phyloP scores from a whole-genome alignment of 2,329 filamentous ascomycete species.

The Lachnellula hyalina region DNA sequence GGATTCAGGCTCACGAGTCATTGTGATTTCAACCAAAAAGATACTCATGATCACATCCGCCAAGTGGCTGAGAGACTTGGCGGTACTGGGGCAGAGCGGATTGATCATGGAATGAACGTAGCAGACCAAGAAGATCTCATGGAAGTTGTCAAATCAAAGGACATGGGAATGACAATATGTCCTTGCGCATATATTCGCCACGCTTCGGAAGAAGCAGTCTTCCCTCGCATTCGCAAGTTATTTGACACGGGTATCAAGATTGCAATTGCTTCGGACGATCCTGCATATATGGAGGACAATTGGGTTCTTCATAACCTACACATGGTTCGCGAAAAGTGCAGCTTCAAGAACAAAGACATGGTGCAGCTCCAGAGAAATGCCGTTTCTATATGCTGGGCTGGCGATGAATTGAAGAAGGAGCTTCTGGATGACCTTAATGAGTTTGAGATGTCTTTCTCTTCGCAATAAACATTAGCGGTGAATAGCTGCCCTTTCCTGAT shows the following conservation, averaged over 20 bases:
- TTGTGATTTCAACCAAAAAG: conserved; percentile 60
- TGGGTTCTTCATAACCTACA: conserved; percentile 45
- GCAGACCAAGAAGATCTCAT: conserved; percentile 54
- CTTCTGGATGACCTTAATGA: conserved; percentile 9
- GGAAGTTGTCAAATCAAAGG: conserved; percentile 30
- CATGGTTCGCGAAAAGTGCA: conserved; percentile 38
- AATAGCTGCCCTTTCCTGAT: background rate
- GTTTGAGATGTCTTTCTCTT: background rate
- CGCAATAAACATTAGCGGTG: background rate
- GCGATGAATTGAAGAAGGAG: conserved; percentile 32
- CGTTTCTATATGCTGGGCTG: conserved; percentile 44
- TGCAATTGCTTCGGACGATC: conserved; percentile 41
- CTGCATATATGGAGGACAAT: conserved; percentile 43
- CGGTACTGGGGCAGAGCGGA: conserved; percentile 53
- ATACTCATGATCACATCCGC: conserved; percentile 58
- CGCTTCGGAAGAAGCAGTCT: conserved; percentile 35
- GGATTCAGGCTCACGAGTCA: conserved; percentile 61
- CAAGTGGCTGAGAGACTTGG: conserved; percentile 44
- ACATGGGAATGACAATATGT: conserved; percentile 64
- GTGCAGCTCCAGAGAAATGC: conserved; percentile 37
- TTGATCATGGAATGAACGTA: conserved; percentile 64
- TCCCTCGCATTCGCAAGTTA: conserved; percentile 37
- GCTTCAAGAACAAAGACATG: conserved; percentile 39
- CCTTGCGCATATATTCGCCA: conserved; percentile 63
- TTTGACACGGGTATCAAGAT: conserved; percentile 39